Conservation (phyloP, 306 rosid genomes). For the Abrus precatorius region DNA sequence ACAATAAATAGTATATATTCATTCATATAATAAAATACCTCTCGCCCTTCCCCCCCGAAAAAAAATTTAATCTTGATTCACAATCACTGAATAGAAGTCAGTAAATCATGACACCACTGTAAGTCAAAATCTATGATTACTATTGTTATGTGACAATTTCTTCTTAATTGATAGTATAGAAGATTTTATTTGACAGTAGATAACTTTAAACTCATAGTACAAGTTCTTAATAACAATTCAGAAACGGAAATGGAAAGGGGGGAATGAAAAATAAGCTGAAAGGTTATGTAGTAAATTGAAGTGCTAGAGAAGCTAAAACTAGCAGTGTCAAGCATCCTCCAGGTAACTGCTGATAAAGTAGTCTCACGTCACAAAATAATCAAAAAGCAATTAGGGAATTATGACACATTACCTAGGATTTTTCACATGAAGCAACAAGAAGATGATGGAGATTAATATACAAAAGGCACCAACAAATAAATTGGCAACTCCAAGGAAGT, state of each 20-base stretch:
- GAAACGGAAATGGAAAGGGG: neutral
- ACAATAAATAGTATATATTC: conserved; percentile 15
- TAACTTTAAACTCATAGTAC: neutral
- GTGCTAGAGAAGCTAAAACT: neutral
- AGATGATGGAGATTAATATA: conserved; percentile 71
- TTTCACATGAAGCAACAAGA: conserved; percentile 85
- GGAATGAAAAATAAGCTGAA: neutral
- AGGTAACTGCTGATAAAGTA: conserved; percentile 31
- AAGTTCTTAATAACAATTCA: conserved; percentile 23
- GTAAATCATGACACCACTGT: conserved; percentile 5
- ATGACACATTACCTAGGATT: conserved; percentile 66
- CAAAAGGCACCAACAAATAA: conserved; percentile 75
- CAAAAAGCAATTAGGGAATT: conserved; percentile 31
- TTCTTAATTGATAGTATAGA: neutral
- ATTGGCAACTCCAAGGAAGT: conserved; percentile 89
- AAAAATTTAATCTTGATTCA: neutral
- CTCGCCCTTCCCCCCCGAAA: neutral
- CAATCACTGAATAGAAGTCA: neutral
- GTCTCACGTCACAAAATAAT: conserved; percentile 18
- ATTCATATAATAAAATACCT: neutral
- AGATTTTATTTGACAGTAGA: neutral
- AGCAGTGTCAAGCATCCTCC: conserved; percentile 16
- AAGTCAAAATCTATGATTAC: conserved; percentile 17
- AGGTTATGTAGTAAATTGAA: conserved; percentile 5
- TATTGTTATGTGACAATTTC: neutral